Percentiles rank a stretch among this genome's conserved stretches.
These are phyloP conservation scores for Tritrichomonas musculus DNA, from an alignment of 208 protist species.

Conservation along the genomic window DNA sequence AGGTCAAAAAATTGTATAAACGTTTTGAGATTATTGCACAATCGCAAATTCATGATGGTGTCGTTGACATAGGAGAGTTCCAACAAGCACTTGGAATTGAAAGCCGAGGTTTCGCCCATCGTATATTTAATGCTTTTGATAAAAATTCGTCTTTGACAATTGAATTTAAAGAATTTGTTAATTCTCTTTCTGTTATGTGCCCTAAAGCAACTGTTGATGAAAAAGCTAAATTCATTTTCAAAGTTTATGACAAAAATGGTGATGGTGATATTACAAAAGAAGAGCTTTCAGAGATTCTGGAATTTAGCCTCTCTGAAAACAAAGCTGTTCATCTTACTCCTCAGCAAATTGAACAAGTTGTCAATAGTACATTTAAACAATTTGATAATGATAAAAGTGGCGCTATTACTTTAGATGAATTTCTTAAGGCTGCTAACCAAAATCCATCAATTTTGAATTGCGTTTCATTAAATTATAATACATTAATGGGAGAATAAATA, in stretches of 20 bases:
- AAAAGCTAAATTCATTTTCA: not conserved
- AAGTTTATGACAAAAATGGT: not conserved
- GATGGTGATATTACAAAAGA: not conserved
- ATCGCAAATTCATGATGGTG: not conserved
- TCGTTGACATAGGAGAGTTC: not conserved
- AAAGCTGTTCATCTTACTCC: not conserved
- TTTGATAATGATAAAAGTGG: not conserved
- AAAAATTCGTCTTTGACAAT: not conserved
- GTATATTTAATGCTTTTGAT: conserved; percentile 10
- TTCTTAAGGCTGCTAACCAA: not conserved
- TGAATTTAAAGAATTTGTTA: not conserved
- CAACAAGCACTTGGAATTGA: not conserved
- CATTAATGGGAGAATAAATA: no score
- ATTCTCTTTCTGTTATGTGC: not conserved
- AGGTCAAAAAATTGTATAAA: no score
- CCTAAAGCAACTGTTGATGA: not conserved
- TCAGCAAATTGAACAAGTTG: not conserved
- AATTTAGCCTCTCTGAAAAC: not conserved
- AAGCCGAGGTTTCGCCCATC: not conserved
- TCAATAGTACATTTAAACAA: not conserved
- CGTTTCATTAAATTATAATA: not conserved
- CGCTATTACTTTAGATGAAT: not conserved
- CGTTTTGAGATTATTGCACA: no score
- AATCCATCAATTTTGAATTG: conserved; percentile 25
- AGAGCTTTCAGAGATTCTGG: not conserved